These are phyloP conservation scores for Pseudogymnoascus sp. DNA, from an alignment of 2,329 filamentous ascomycete genomes.

Conservation along the genomic window DNA sequence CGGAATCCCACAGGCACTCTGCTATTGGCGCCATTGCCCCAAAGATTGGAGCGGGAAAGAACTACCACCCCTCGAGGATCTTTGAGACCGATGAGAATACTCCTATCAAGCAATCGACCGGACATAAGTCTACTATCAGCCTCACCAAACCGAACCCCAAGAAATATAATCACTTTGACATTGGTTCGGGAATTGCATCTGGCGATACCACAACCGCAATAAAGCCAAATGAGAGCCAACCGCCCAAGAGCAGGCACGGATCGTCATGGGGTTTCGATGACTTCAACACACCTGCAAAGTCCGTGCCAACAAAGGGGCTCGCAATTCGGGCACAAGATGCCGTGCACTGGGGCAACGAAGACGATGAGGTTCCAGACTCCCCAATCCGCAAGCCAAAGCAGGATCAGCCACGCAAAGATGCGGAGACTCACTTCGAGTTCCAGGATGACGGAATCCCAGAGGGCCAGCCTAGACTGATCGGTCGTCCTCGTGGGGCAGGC, in stretches of 20 bases:
- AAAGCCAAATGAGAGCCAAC: constrained; percentile 16
- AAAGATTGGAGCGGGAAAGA: constrained; percentile 50
- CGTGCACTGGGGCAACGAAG: constrained; percentile 71
- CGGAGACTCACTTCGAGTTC: constrained; percentile 76
- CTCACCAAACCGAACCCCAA: constrained; percentile 57
- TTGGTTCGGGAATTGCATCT: constrained; percentile 51
- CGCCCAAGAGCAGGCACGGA: constrained; percentile 48
- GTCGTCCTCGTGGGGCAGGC: constrained; percentile 43
- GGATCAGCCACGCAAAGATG: constrained; percentile 65
- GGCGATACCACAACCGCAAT: constrained; percentile 37
- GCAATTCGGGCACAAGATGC: constrained; percentile 55
- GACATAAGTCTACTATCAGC: constrained; percentile 33
- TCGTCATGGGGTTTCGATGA: constrained; percentile 85
- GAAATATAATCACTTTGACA: constrained; percentile 81
- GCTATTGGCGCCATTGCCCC: constrained; percentile 30
- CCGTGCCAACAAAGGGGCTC: constrained; percentile 43
- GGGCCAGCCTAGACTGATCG: constrained; percentile 37
- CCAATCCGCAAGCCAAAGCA: constrained; percentile 50
- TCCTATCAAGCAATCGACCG: constrained; percentile 35
- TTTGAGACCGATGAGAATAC: constrained; percentile 49
- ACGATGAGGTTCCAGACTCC: constrained; percentile 49
- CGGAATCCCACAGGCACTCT: neutral
- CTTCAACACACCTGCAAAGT: constrained; percentile 74
- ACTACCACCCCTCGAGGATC: constrained; percentile 53
- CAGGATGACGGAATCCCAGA: constrained; percentile 59